Evolutionary conservation across 2,329 filamentous ascomycete genomes (phyloP).

Genomic region (Epichloe bromicola): DNA sequence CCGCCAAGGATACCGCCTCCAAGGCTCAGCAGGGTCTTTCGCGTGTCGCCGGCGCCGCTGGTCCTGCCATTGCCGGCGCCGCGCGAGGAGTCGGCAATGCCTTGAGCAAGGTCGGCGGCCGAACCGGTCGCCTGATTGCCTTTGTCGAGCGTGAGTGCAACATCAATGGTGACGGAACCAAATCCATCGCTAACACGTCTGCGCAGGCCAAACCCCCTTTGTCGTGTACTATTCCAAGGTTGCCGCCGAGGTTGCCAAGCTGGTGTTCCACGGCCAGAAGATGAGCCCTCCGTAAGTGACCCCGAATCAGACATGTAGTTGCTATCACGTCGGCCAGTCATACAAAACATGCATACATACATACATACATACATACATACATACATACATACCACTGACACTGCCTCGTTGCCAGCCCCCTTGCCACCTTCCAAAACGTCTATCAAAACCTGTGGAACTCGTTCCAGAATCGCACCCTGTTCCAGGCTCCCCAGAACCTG

Average conservation of each 20-base stretch:
- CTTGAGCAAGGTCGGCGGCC: conserved; percentile 67
- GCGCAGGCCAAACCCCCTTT: conserved; percentile 66
- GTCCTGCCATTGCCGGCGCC: conserved; percentile 61
- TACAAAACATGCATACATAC: background rate
- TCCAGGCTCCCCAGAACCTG: conserved; percentile 40
- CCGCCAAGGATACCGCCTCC: conserved; percentile 24
- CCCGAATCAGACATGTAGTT: background rate
- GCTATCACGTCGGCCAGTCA: too few species aligned
- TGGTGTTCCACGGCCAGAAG: conserved; percentile 76
- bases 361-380: background rate
- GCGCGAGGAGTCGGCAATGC: conserved; percentile 53
- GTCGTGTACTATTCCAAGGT: conserved; percentile 89
- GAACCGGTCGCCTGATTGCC: conserved; percentile 63
- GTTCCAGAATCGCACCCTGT: conserved; percentile 49
- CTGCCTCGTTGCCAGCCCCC: conserved; percentile 35
- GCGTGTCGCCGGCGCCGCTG: conserved; percentile 67
- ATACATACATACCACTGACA: conserved; percentile 3
- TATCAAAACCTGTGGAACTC: conserved; percentile 63
- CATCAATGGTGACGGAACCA: too few species aligned
- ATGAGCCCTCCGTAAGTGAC: conserved; percentile 91
- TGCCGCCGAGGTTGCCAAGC: conserved; percentile 72
- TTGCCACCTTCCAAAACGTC: conserved; percentile 76
- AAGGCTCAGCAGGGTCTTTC: conserved; percentile 69
- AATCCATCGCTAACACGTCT: background rate
- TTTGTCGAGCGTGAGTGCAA: conserved; percentile 71